phyloP scores from a whole-genome alignment of 805 yeast genomes.

The Barnettozyma pratensis region DNA sequence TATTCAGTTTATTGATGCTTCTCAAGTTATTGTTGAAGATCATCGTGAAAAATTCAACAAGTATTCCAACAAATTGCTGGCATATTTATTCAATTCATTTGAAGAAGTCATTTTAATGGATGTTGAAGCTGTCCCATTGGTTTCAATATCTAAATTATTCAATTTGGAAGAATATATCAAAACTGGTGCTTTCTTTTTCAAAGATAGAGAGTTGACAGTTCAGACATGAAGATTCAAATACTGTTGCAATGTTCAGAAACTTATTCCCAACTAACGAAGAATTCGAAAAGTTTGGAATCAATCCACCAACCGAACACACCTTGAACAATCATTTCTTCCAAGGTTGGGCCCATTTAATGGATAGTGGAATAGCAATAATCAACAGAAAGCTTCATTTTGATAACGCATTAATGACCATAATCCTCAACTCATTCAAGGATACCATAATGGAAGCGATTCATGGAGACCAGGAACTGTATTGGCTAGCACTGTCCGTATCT shows the following conservation, averaged over 20 bases:
- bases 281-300: neutral
- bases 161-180: constrained; percentile 27
- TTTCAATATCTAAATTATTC: constrained; percentile 31
- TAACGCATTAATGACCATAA: constrained; percentile 20
- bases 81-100: constrained; percentile 50
- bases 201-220: constrained; percentile 26
- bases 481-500: constrained; percentile 26
- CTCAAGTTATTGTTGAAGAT: neutral
- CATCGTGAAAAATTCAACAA: constrained; percentile 25
- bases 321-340: constrained; percentile 13
- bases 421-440: constrained; percentile 23
- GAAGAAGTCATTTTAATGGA: constrained; percentile 46
- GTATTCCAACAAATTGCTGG: constrained; percentile 42
- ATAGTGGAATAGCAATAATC: constrained; percentile 21
- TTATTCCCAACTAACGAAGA: constrained; percentile 11
- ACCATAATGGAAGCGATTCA: constrained; percentile 26
- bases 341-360: constrained; percentile 20
- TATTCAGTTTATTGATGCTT: constrained; percentile 25
- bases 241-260: neutral
- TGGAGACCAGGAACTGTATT: constrained; percentile 33
- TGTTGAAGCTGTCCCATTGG: constrained; percentile 46
- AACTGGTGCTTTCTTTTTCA: constrained; percentile 38
- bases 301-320: neutral
- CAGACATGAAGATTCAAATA: neutral
- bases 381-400: constrained; percentile 22